Evolutionary conservation across 2,329 filamentous ascomycete genomes (phyloP).

Genomic region (Beauveria australis): DNA sequence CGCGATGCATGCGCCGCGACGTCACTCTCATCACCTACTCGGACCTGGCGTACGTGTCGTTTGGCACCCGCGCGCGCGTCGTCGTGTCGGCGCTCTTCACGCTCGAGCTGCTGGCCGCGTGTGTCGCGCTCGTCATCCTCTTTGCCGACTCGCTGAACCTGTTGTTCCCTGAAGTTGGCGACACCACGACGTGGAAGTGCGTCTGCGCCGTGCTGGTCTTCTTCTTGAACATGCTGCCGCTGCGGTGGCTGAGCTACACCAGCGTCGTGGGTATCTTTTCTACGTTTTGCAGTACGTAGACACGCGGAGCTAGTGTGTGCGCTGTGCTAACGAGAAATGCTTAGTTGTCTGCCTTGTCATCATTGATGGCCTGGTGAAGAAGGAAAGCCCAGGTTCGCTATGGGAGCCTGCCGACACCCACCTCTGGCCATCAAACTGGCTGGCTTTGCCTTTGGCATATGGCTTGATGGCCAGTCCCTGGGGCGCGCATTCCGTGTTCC

Average conservation of each 20-base stretch:
- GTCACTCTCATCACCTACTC: slow-evolving; percentile 85
- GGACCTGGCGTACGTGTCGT: slow-evolving; percentile 85
- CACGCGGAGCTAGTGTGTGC: background rate
- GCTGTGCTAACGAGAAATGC: background rate
- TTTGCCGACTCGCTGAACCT: slow-evolving; percentile 84
- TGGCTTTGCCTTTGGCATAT: slow-evolving; percentile 77
- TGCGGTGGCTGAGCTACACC: slow-evolving; percentile 79
- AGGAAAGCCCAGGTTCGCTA: slow-evolving; percentile 70
- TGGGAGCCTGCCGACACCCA: slow-evolving; percentile 71
- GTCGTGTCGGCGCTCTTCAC: slow-evolving; percentile 81
- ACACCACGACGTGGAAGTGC: slow-evolving; percentile 71
- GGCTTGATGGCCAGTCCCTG: slow-evolving; percentile 77
- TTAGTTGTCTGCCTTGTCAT: slow-evolving; percentile 77
- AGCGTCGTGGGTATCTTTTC: slow-evolving; percentile 89
- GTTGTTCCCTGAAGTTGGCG: slow-evolving; percentile 61
- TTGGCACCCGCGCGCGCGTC: slow-evolving; percentile 72
- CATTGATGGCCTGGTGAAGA: slow-evolving; percentile 79
- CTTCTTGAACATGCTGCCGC: slow-evolving; percentile 75
- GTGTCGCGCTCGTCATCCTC: slow-evolving; percentile 83
- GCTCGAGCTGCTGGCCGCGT: slow-evolving; percentile 77
- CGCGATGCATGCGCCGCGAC: slow-evolving; percentile 83
- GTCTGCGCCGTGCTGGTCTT: slow-evolving; percentile 71
- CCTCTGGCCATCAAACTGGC: slow-evolving; percentile 79
- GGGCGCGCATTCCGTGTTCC: slow-evolving; percentile 64
- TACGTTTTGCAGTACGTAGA: slow-evolving; percentile 73